A percentile compares a stretch with the other conserved stretches of the same genome.
These are phyloP conservation scores for Colletotrichum destructivum DNA, from an alignment of 2,329 filamentous ascomycete species.

Conservation along the genomic window DNA sequence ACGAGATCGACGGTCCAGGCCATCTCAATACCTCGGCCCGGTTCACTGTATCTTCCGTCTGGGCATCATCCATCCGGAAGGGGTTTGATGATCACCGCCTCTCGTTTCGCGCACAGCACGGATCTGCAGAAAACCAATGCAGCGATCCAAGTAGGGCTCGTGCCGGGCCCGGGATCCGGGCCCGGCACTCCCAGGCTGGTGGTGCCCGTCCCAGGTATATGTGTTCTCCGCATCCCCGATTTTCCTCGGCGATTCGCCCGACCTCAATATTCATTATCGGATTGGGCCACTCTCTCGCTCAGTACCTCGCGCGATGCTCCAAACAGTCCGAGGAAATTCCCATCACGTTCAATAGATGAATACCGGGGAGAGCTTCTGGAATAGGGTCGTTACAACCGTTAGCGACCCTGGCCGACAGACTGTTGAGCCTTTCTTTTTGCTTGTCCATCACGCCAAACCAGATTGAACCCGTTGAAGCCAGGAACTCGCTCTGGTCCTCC, in stretches of 20 bases:
- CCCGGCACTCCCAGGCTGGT: slow-evolving; percentile 23
- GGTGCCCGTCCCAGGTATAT: neutral
- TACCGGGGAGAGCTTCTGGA: neutral
- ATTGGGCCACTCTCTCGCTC: neutral
- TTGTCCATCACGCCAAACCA: no score
- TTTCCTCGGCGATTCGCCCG: slow-evolving; percentile 18
- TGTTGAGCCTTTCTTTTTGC: no score
- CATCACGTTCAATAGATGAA: neutral
- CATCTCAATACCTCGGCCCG: neutral
- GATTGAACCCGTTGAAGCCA: no score
- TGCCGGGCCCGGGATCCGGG: slow-evolving; percentile 32
- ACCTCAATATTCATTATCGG: slow-evolving; percentile 4
- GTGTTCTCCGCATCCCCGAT: slow-evolving; percentile 11
- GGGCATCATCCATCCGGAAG: neutral
- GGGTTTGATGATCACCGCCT: slow-evolving; percentile 28
- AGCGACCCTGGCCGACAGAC: no score
- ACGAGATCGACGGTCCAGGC: neutral
- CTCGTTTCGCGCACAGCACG: slow-evolving; percentile 31
- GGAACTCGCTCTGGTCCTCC: no score
- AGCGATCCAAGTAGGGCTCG: slow-evolving; percentile 18
- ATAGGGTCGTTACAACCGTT: no score
- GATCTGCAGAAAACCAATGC: slow-evolving; percentile 33
- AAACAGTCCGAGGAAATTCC: neutral
- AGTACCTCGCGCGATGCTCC: neutral
- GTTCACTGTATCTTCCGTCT: neutral